Conservation (phyloP, 768 basidiomycete genomes). For the Myochromella boudieri region DNA sequence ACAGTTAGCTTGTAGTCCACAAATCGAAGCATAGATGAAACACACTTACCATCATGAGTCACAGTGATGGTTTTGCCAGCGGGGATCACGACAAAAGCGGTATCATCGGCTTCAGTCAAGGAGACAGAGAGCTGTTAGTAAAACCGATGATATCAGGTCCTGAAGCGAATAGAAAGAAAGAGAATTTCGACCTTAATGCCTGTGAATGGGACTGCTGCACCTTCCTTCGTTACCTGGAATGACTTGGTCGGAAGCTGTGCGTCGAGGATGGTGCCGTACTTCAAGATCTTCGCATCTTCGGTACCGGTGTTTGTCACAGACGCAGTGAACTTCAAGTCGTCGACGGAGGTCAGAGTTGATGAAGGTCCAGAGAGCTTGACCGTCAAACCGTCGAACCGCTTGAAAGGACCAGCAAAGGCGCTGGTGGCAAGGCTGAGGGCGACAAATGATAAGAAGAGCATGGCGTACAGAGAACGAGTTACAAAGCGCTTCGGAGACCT, state of each 20-base stretch:
- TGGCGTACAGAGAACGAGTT: background rate
- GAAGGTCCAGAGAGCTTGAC: slow-evolving; percentile 30
- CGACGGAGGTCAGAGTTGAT: slow-evolving; percentile 32
- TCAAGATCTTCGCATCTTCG: slow-evolving; percentile 41
- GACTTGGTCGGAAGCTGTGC: slow-evolving; percentile 39
- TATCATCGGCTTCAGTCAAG: slow-evolving; percentile 35
- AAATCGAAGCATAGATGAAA: too few species aligned
- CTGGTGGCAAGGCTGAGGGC: background rate
- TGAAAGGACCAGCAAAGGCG: slow-evolving; percentile 32
- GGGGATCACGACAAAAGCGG: slow-evolving; percentile 36
- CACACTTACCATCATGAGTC: slow-evolving; percentile 32
- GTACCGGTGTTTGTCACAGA: slow-evolving; percentile 40
- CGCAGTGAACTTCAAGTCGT: slow-evolving; percentile 40
- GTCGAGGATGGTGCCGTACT: slow-evolving; percentile 46
- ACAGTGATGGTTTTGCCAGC: slow-evolving; percentile 41
- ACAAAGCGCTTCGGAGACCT: slow-evolving; percentile 1
- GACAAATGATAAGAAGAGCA: background rate
- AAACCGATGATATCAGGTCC: background rate
- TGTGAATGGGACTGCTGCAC: slow-evolving; percentile 37
- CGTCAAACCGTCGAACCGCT: slow-evolving; percentile 29
- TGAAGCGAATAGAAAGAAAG: background rate
- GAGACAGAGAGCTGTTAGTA: slow-evolving; percentile 33
- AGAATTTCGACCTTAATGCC: slow-evolving; percentile 38
- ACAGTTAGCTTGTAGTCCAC: background rate
- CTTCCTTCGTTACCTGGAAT: slow-evolving; percentile 42